Percentiles rank a stretch among this genome's conserved stretches.
Conservation (phyloP, 1,139 yeast species). For the Casaregolazyma suthepensis region DNA sequence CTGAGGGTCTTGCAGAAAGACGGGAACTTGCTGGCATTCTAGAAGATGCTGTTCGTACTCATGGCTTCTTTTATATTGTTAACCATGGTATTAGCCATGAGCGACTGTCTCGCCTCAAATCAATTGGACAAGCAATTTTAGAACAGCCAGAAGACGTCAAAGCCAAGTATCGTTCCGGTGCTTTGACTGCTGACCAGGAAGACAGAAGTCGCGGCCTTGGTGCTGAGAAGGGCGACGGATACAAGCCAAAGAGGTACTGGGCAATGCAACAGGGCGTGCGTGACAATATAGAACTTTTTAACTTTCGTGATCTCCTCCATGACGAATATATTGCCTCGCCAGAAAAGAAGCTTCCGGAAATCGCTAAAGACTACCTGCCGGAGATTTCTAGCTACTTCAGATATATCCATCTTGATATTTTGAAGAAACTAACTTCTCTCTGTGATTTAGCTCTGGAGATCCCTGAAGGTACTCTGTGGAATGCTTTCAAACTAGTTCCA, state of each 20-base stretch:
- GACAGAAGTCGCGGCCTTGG: conserved; percentile 12
- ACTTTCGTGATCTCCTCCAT: conserved; percentile 25
- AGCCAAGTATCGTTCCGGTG: conserved; percentile 8
- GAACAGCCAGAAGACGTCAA: conserved; percentile 11
- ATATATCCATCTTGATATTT: conserved; percentile 17
- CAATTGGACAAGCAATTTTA: conserved; percentile 15
- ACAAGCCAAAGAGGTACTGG: conserved; percentile 21
- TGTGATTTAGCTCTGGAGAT: conserved; percentile 32
- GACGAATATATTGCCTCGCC: conserved; percentile 3
- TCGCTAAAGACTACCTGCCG: conserved; percentile 11
- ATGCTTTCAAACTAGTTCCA: conserved; percentile 11
- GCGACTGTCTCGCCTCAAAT: conserved; percentile 12
- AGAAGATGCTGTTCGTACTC: conserved; percentile 14
- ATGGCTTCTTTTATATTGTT: conserved; percentile 17
- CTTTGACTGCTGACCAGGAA: conserved; percentile 13
- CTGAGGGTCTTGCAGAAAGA: conserved; percentile 12
- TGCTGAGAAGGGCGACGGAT: conserved; percentile 16
- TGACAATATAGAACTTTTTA: conserved; percentile 40
- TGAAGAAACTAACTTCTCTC: conserved; percentile 26
- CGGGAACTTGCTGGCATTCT: conserved; percentile 12
- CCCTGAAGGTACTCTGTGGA: conserved; percentile 28
- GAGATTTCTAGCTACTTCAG: conserved; percentile 15
- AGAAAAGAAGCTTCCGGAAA: conserved; percentile 11
- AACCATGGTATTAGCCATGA: conserved; percentile 15
- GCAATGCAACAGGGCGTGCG: conserved; percentile 37